Evolutionary conservation across 1,284 basidiomycete species (phyloP).

Genomic region (Xerocomus amazonicus): DNA sequence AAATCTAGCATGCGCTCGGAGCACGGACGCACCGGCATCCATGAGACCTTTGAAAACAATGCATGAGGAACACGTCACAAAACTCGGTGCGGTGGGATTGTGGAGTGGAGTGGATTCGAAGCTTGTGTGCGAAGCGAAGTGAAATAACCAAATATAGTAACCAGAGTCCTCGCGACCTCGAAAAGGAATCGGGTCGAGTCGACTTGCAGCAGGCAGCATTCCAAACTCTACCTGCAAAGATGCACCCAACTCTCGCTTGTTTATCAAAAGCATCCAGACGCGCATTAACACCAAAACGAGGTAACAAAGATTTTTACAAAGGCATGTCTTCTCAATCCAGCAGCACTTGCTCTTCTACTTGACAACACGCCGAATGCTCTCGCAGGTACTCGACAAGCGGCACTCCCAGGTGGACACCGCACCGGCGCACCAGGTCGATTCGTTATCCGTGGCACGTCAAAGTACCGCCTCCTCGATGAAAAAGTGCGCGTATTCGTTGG

Average conservation of each 20-base stretch:
- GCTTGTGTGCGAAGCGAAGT: too few relatives aligned
- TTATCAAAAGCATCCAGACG: conserved; percentile 78
- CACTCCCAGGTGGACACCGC: conserved; percentile 77
- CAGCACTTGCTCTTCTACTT: background rate
- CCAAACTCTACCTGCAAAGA: too few relatives aligned
- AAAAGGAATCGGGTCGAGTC: too few relatives aligned
- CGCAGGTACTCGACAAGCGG: conserved; percentile 77
- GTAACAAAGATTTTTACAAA: conserved; percentile 93
- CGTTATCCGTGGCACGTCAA: conserved; percentile 69
- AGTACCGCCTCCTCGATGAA: conserved; percentile 77
- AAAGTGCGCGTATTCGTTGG: conserved; percentile 83
- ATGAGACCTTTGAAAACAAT: too few relatives aligned
- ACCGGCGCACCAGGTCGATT: conserved; percentile 86
- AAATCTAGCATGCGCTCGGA: too few relatives aligned
- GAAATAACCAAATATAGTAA: too few relatives aligned
- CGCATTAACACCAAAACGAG: conserved; percentile 78
- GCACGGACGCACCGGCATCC: too few relatives aligned
- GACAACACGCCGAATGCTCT: conserved; percentile 4
- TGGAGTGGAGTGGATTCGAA: too few relatives aligned
- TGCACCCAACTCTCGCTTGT: conserved; percentile 65
- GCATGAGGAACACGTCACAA: too few relatives aligned
- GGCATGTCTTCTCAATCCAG: conserved; percentile 43
- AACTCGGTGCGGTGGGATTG: too few relatives aligned
- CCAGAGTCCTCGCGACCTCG: too few relatives aligned
- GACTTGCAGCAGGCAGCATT: too few relatives aligned